Base-by-base conservation (phyloP, 2,329 filamentous ascomycete genomes). In the Aspergillus fructus region DNA sequence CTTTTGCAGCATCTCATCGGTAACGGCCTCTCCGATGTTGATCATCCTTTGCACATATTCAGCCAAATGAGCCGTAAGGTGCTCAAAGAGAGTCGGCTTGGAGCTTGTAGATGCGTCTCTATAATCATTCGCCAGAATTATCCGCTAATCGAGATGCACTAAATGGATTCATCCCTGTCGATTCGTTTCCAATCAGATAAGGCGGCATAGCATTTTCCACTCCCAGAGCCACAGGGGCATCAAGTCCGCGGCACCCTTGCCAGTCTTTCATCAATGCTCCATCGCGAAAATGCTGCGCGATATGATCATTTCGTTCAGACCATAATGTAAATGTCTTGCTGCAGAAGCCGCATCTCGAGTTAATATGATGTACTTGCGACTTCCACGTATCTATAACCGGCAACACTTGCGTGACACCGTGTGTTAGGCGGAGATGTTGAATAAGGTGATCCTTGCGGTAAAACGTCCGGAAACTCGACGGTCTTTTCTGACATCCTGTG, bases 391-490 rank as follows among this genome's bases (percentile, higher is more conserved):
- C 79, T 81, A 85, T 84, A 74, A 37, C 75, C 74, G 53, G 24
- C 2, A 40, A 17, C 4, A 52, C 2, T 74, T 77, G 53, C 76
- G 76, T 79, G 59, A 78, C 79, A 37, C 75, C 76, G 62, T 85
- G 83, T 70, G 84, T 80, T 23, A 84, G 70, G n/a, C 81, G 77
- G 37, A 85, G 67, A 66, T 85, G 83, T 63, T 85, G 83, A 43
- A 80, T 71, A 1, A 85, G 72, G 63, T 85, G 83, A 59, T 85
- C 83, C 67, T 85, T 85, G 9, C 83, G 75, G 64, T 82, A 84
- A 68, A 85, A 85, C 0, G 81, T 84, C 15, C 82, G 76, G 41
- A 81, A 76, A 39, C 79, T 76, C 1, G 76, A 49, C 2, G 80
- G 79, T 62, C 83, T 84, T 49, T 83, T 78, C 55, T 80, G 78